A percentile compares a stretch with the other conserved stretches of the same genome.
Conservation (phyloP, 495 filamentous ascomycete species). For the Chlorociboria aeruginascens region DNA sequence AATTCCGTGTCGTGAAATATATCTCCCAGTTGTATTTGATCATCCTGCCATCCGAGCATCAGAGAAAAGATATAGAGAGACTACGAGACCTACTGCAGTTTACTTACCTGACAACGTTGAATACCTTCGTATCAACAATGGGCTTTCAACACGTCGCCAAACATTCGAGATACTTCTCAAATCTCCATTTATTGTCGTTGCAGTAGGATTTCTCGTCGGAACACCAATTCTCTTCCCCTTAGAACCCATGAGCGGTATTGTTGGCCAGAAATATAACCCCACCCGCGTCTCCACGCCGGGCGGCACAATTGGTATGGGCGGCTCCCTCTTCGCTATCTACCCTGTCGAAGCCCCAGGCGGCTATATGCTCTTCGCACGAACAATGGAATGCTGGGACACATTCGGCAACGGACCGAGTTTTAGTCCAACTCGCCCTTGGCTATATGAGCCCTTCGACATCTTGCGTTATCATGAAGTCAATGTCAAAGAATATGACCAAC, state of each 20-base stretch:
- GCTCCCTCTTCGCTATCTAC: conserved; percentile 41
- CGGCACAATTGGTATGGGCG: conserved; percentile 42
- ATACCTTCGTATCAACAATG: conserved; percentile 47
- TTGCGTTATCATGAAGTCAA: conserved; percentile 41
- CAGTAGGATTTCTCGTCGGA: conserved; percentile 46
- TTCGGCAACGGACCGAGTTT: conserved; percentile 38
- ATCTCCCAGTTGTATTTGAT: conserved; percentile 43
- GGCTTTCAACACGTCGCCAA: conserved; percentile 27
- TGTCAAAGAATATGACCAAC: conserved; percentile 34
- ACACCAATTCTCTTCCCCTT: conserved; percentile 42
- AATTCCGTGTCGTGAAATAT: conserved; percentile 38
- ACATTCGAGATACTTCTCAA: conserved; percentile 36
- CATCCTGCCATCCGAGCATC: conserved; percentile 35
- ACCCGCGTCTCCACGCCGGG: conserved; percentile 44
- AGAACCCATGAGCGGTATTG: conserved; percentile 40
- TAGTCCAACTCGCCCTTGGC: conserved; percentile 32
- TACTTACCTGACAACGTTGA: conserved; percentile 46
- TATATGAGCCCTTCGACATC: conserved; percentile 46
- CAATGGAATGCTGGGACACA: conserved; percentile 43
- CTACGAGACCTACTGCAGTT: conserved; percentile 43
- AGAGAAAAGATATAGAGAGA: conserved; percentile 43
- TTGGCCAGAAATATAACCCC: conserved; percentile 48
- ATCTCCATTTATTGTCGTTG: conserved; percentile 36
- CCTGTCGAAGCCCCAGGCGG: conserved; percentile 48
- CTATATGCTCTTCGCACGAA: conserved; percentile 42